A percentile compares a stretch with the other conserved stretches of the same genome.
These are phyloP conservation scores for Neurospora sp. DNA, from an alignment of 495 filamentous ascomycete species.

Conservation along the genomic window DNA sequence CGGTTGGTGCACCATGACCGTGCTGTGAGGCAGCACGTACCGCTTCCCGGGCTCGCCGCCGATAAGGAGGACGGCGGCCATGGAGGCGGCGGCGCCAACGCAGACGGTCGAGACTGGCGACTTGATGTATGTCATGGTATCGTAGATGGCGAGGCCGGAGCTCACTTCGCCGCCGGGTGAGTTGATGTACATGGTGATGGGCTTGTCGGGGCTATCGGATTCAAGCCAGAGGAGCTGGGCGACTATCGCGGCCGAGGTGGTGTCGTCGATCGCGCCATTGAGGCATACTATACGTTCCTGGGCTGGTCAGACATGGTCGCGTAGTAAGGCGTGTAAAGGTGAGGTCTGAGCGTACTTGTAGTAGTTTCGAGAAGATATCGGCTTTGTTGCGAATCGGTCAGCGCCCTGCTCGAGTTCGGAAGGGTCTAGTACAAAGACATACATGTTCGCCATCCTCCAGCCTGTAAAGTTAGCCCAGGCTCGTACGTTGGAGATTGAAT, in stretches of 20 bases:
- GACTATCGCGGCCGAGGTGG: conserved; percentile 78
- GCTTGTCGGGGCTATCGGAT: conserved; percentile 85
- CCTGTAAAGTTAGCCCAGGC: conserved; percentile 46
- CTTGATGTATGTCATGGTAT: conserved; percentile 96
- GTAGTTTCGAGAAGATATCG: conserved; percentile 73
- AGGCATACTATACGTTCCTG: conserved; percentile 93
- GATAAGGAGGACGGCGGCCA: conserved; percentile 83
- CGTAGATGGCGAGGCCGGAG: conserved; percentile 91
- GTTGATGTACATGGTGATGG: conserved; percentile 96
- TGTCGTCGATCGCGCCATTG: conserved; percentile 85
- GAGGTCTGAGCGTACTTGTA: conserved; percentile 45
- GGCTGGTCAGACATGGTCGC: conserved; percentile 5
- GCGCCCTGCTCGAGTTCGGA: conserved; percentile 15
- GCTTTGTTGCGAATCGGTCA: conserved; percentile 36
- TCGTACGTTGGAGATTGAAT: neutral
- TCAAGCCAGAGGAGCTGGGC: conserved; percentile 96
- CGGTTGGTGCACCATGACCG: conserved; percentile 95
- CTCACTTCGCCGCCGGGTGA: conserved; percentile 94
- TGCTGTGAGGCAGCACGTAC: conserved; percentile 81
- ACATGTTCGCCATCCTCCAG: conserved; percentile 88
- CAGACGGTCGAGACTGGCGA: conserved; percentile 90
- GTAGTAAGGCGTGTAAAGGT: neutral
- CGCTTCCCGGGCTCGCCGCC: conserved; percentile 79
- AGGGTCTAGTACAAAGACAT: conserved; percentile 24
- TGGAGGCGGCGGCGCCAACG: conserved; percentile 85